A percentile compares a stretch with the other conserved stretches of the same genome.
Evolutionary conservation across 495 filamentous ascomycete species (phyloP).

Genomic region (Trichoderma virens): DNA sequence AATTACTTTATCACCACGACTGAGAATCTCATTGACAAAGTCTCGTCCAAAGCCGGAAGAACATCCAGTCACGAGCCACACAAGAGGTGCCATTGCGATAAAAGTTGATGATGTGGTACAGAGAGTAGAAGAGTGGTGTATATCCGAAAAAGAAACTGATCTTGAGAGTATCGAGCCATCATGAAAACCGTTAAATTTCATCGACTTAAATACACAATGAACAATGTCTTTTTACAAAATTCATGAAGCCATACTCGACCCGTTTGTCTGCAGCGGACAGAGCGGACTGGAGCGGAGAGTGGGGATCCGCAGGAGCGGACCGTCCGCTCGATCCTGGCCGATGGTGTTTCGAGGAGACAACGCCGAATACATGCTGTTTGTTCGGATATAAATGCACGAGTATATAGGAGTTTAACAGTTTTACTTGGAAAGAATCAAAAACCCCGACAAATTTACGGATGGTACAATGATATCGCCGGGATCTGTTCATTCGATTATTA

Average conservation of each 20-base stretch:
- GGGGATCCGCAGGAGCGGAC: background rate
- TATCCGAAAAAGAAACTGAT: background rate
- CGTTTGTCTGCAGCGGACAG: background rate
- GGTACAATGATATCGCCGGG: too few relatives aligned
- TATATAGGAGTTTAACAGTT: too few relatives aligned
- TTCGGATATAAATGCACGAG: too few relatives aligned
- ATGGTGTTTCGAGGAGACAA: background rate
- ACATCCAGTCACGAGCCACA: constrained; percentile 25
- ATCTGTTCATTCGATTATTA: too few relatives aligned
- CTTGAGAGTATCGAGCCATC: background rate
- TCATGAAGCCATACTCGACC: background rate
- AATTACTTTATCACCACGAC: constrained; percentile 40
- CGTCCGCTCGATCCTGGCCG: background rate
- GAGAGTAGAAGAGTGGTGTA: background rate
- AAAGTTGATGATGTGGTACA: background rate
- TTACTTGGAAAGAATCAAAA: too few relatives aligned
- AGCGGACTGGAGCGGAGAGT: background rate
- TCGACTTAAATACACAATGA: background rate
- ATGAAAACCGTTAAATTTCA: background rate
- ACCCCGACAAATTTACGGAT: too few relatives aligned
- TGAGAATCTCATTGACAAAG: constrained; percentile 34
- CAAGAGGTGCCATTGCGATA: constrained; percentile 14
- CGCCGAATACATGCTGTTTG: background rate
- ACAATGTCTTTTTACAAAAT: too few relatives aligned
- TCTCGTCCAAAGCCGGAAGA: constrained; percentile 22